Evolutionary conservation across 805 yeast genomes (phyloP).

Genomic region (Metschnikowia corniflorae): DNA sequence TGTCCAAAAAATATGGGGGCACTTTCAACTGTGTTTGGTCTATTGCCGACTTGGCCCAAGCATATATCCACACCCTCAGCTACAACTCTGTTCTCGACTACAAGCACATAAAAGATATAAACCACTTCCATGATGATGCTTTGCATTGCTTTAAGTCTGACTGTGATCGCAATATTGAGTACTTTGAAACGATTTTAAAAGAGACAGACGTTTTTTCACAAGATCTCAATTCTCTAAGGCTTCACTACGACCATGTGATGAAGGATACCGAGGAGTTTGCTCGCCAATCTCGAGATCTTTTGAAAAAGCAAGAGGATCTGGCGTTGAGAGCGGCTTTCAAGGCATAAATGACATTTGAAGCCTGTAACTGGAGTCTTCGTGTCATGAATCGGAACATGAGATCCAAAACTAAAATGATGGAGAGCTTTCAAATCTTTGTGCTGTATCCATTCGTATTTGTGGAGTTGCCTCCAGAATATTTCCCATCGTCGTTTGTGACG

Average conservation of each 20-base stretch:
- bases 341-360: no score
- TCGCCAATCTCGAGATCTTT: constrained; percentile 47
- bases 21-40: no score
- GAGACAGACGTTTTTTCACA: constrained; percentile 45
- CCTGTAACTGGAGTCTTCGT: no score
- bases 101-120: constrained; percentile 39
- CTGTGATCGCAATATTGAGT: constrained; percentile 18
- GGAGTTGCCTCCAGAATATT: no score
- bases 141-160: constrained; percentile 35
- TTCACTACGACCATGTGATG: constrained; percentile 55
- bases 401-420: no score
- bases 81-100: constrained; percentile 38
- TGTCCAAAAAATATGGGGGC: no score
- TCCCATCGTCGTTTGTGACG: no score
- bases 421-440: no score
- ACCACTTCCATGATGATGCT: constrained; percentile 34
- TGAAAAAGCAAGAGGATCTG: constrained; percentile 44
- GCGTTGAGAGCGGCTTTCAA: constrained; percentile 38
- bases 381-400: no score
- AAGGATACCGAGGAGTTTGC: constrained; percentile 64
- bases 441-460: no score
- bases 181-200: constrained; percentile 32
- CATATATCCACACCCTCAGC: constrained; percentile 38
- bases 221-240: constrained; percentile 46
- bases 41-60: constrained; percentile 33